These are phyloP conservation scores for Malus domestica DNA, from an alignment of 306 rosid genomes.

Conservation along the genomic window ASM211411v1 NC_041804.1:18020001-18020500, in stretches of 20 bases:
- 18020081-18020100: neutral
- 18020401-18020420: conserved; percentile 50
- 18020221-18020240: neutral
- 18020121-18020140: conserved; percentile 13
- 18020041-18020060: neutral
- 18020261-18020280: neutral
- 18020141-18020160: conserved; percentile 61
- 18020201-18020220: conserved; percentile 93
- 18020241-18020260: conserved; percentile 8
- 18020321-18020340: conserved; percentile 47
- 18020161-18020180: conserved; percentile 78
- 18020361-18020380: conserved; percentile 45
- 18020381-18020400: conserved; percentile 64
- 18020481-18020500: conserved; percentile 58
- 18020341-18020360: conserved; percentile 71
- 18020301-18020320: conserved; percentile 29
- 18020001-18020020: neutral
- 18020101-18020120: neutral
- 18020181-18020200: conserved; percentile 78
- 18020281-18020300: conserved; percentile 18
- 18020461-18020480: conserved; percentile 51
- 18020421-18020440: conserved; percentile 70
- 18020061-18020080: neutral
- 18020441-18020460: conserved; percentile 78
- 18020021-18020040: neutral